Base-by-base conservation (phyloP, 2,329 filamentous ascomycete species). In the Colletotrichum salicis region DNA sequence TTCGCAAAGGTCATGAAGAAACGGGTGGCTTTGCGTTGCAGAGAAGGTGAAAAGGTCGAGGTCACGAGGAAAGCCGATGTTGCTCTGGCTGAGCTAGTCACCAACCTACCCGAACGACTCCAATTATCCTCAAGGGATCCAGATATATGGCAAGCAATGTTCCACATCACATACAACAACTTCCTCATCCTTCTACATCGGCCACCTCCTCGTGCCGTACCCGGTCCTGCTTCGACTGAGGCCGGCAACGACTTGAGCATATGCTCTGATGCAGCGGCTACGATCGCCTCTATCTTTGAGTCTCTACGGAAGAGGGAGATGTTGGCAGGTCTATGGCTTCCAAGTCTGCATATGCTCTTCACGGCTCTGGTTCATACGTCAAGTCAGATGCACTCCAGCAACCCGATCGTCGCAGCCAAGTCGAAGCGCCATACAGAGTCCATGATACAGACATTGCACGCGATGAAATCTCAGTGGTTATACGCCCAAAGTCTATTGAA, bases 1-100 rank as follows among this genome's bases (percentile, higher is more conserved):
- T 84, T 88, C 54, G 86, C 81, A 76, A 73, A 81, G 79, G 76
- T 77, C 2, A 79, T 80, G 77, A 75, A 73, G 35, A 64, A 73
- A 33, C 74, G 79, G 13, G 51, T 67, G 3, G 56, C 75, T 2
- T 60, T 76, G 11, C 69, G 67, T 10, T 66, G 72, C 7, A 73
- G 73, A 2, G 41, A 57, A 7, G 73, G 64, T 10, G 78, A 78
- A 27, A 76, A 76, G 27, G 71, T 66, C n/a, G 74, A 75, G 35
- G 77, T 79, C 3, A 79, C 77, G 1, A 75, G 73, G 27, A 69
- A 78, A 51, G 80, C 79, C 29, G 80, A 82, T 60, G 70, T 75
- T 37, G 77, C 74, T 4, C 79, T 82, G 29, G 80, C 79, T 22
- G 70, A 77, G 15, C 78, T 81, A 60, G 74, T 78, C 58, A 75